phyloP scores from a whole-genome alignment of 306 rosid species.

The Citrullus amarus region DNA sequence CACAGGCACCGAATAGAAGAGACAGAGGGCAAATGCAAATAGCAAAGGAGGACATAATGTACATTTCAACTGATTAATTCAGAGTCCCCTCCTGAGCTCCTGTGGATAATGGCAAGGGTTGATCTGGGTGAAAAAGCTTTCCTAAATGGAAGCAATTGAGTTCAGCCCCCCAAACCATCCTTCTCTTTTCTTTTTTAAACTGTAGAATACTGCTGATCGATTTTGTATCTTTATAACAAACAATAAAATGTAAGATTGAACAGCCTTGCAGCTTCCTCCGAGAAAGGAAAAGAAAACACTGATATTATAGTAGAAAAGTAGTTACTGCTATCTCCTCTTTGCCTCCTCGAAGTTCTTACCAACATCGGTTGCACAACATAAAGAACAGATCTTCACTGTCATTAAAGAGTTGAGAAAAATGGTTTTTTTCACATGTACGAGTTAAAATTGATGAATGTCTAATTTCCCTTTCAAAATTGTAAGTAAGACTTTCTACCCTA shows the following conservation, averaged over 20 bases:
- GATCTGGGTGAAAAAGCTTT: neutral
- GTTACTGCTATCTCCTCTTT: neutral
- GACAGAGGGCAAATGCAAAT: conserved; percentile 62
- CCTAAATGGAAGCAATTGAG: neutral
- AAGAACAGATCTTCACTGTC: too few species aligned
- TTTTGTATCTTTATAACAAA: conserved; percentile 18
- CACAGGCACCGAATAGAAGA: conserved; percentile 24
- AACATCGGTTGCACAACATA: too few species aligned
- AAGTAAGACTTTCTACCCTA: too few species aligned
- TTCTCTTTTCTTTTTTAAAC: neutral
- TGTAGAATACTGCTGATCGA: conserved; percentile 12
- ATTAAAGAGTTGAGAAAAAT: too few species aligned
- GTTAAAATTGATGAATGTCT: too few species aligned
- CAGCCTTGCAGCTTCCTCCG: neutral
- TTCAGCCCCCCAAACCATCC: neutral
- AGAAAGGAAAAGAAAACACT: neutral
- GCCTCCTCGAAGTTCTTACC: too few species aligned
- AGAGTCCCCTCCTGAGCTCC: neutral
- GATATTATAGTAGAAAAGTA: neutral
- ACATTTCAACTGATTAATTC: conserved; percentile 18
- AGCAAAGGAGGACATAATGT: conserved; percentile 50
- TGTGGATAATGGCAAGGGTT: neutral
- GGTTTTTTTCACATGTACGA: too few species aligned
- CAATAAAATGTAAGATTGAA: neutral
- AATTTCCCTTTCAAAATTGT: too few species aligned